phyloP scores from a whole-genome alignment of 1,284 basidiomycete species.

The Anthracocystis panici-leucophaei region DNA sequence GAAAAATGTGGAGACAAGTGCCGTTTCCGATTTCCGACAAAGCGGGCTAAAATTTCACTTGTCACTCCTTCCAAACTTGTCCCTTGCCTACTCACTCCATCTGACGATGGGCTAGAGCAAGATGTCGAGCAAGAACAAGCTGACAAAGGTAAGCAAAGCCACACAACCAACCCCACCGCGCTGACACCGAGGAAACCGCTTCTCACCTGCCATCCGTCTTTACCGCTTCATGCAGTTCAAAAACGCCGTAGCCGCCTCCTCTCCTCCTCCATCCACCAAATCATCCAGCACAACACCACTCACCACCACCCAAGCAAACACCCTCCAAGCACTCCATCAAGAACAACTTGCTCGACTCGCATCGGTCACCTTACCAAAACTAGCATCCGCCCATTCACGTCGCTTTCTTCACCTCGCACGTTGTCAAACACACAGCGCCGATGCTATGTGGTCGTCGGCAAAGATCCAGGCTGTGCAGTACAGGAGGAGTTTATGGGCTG shows the following conservation, averaged over 20 bases:
- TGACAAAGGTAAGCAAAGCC: slow-evolving; percentile 17
- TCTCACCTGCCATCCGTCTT: neutral
- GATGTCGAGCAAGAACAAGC: slow-evolving; percentile 31
- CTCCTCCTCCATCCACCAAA: slow-evolving; percentile 2
- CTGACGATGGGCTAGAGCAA: neutral
- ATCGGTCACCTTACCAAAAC: slow-evolving; percentile 21
- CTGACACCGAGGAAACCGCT: neutral
- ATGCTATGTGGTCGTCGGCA: slow-evolving; percentile 21
- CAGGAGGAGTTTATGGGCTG: slow-evolving; percentile 27
- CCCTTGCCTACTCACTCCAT: neutral
- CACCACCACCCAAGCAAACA: slow-evolving; percentile 20
- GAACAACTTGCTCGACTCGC: slow-evolving; percentile 35
- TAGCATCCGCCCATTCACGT: slow-evolving; percentile 31
- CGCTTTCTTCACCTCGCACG: slow-evolving; percentile 34
- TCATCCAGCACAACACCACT: neutral
- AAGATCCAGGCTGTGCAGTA: slow-evolving; percentile 17
- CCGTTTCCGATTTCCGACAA: slow-evolving; percentile 21
- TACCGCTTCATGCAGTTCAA: slow-evolving; percentile 18
- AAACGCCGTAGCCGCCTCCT: slow-evolving; percentile 28
- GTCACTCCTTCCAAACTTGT: neutral
- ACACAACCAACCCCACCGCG: neutral
- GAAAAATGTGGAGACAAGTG: slow-evolving; percentile 21
- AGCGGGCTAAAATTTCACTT: slow-evolving; percentile 9
- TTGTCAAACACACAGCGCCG: neutral
- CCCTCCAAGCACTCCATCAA: slow-evolving; percentile 34